phyloP scores from a whole-genome alignment of 768 basidiomycete species.

The Rhodotorula toruloides region DNA sequence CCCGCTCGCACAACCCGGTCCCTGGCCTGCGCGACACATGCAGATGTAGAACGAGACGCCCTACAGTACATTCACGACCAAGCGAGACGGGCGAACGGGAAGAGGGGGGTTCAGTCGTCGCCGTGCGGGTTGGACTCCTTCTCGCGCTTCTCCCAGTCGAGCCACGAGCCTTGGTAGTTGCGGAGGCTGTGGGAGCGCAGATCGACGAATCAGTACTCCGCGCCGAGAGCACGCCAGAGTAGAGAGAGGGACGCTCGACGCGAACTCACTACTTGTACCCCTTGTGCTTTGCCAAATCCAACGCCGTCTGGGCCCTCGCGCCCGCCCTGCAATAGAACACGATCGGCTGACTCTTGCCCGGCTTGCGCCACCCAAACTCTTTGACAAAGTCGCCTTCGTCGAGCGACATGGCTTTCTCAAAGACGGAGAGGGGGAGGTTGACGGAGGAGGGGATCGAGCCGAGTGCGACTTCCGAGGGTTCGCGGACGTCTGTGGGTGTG shows the following conservation, averaged over 20 bases:
- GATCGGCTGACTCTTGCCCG: conserved; percentile 63
- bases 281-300: conserved; percentile 72
- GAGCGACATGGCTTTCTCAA: conserved; percentile 63
- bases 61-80: no score
- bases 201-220: neutral
- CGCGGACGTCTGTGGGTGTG: conserved; percentile 69
- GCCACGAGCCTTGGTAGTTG: conserved; percentile 83
- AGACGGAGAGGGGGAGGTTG: conserved; percentile 76
- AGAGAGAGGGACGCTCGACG: conserved; percentile 40
- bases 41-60: no score
- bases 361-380: conserved; percentile 75
- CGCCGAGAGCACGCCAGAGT: neutral
- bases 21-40: no score
- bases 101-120: conserved; percentile 42
- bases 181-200: conserved; percentile 46
- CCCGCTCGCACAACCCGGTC: no score
- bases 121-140: conserved; percentile 42
- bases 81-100: no score
- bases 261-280: conserved; percentile 66
- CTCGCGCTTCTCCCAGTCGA: conserved; percentile 67
- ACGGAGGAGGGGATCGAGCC: conserved; percentile 90
- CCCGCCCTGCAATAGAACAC: conserved; percentile 90
- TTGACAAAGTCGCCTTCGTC: conserved; percentile 58
- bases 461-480: conserved; percentile 81
- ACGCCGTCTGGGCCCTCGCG: conserved; percentile 70